Evolutionary conservation across 148 eudicot genomes (phyloP).

Genomic region (Amaranthus hypochondriacus): DNA sequence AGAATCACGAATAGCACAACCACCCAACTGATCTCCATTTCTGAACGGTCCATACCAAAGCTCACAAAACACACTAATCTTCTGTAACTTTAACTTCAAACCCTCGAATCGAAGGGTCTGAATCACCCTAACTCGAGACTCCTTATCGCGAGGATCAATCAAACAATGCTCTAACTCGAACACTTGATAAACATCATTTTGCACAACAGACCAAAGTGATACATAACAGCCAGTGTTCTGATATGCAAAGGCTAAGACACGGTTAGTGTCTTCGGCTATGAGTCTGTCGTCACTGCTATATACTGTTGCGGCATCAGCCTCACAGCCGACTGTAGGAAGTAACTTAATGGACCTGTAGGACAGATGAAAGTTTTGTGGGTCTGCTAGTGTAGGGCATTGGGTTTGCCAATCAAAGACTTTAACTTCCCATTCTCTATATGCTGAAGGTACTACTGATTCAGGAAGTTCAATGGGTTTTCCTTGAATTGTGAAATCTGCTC

Average conservation of each 20-base stretch:
- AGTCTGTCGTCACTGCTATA: slow-evolving; percentile 47
- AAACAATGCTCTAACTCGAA: slow-evolving; percentile 87
- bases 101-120: slow-evolving; percentile 53
- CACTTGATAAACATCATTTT: slow-evolving; percentile 25
- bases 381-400: slow-evolving; percentile 89
- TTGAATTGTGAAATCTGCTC: slow-evolving; percentile 69
- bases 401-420: slow-evolving; percentile 97
- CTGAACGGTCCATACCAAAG: slow-evolving; percentile 97
- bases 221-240: slow-evolving; percentile 67
- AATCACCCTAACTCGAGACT: slow-evolving; percentile 73
- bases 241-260: slow-evolving; percentile 49
- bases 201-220: slow-evolving; percentile 47
- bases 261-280: slow-evolving; percentile 26
- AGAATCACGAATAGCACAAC: slow-evolving; percentile 89
- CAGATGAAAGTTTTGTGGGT: slow-evolving; percentile 24
- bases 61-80: slow-evolving; percentile 73
- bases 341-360: slow-evolving; percentile 60
- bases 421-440: slow-evolving; percentile 95
- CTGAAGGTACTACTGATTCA: slow-evolving; percentile 78
- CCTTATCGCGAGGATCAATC: slow-evolving; percentile 64
- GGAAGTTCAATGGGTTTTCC: slow-evolving; percentile 85
- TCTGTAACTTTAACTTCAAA: slow-evolving; percentile 31
- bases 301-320: slow-evolving; percentile 94
- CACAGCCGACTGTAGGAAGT: slow-evolving; percentile 98
- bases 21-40: slow-evolving; percentile 93